Evolutionary conservation across 2,329 filamentous ascomycete genomes (phyloP).

Genomic region (Calonectria ilicicola): DNA sequence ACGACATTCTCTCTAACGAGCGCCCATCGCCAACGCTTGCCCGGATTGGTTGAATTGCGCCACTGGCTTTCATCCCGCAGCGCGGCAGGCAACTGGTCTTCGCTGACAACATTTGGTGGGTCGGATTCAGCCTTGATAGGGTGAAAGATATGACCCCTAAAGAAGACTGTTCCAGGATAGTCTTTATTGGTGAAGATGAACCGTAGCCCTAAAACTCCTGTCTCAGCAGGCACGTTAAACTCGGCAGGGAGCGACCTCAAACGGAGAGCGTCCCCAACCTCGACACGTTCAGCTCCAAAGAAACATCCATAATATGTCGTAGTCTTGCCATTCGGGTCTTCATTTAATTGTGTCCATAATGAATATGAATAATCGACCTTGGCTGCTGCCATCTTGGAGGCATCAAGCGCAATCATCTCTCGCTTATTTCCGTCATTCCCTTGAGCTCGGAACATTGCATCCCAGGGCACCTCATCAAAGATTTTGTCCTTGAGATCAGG

Average conservation of each 20-base stretch:
- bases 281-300: slow-evolving; percentile 63
- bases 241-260: slow-evolving; percentile 56
- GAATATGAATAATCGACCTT: slow-evolving; percentile 63
- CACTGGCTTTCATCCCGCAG: slow-evolving; percentile 55
- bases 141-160: slow-evolving; percentile 56
- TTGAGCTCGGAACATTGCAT: slow-evolving; percentile 48
- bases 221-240: slow-evolving; percentile 47
- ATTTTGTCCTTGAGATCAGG: slow-evolving; percentile 52
- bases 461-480: slow-evolving; percentile 59
- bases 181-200: slow-evolving; percentile 54
- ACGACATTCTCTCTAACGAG: slow-evolving; percentile 59
- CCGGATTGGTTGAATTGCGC: slow-evolving; percentile 50
- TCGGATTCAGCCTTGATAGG: slow-evolving; percentile 44
- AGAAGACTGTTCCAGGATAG: slow-evolving; percentile 51
- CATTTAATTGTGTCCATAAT: slow-evolving; percentile 55
- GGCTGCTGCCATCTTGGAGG: slow-evolving; percentile 63
- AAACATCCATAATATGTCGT: slow-evolving; percentile 60
- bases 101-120: slow-evolving; percentile 44
- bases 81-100: slow-evolving; percentile 55
- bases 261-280: slow-evolving; percentile 62
- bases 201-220: slow-evolving; percentile 52
- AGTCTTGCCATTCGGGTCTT: slow-evolving; percentile 47
- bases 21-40: slow-evolving; percentile 51
- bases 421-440: slow-evolving; percentile 51
- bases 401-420: slow-evolving; percentile 59